These are phyloP conservation scores for Lentinula raphanica DNA, from an alignment of 768 basidiomycete species.

Conservation along the genomic window DNA sequence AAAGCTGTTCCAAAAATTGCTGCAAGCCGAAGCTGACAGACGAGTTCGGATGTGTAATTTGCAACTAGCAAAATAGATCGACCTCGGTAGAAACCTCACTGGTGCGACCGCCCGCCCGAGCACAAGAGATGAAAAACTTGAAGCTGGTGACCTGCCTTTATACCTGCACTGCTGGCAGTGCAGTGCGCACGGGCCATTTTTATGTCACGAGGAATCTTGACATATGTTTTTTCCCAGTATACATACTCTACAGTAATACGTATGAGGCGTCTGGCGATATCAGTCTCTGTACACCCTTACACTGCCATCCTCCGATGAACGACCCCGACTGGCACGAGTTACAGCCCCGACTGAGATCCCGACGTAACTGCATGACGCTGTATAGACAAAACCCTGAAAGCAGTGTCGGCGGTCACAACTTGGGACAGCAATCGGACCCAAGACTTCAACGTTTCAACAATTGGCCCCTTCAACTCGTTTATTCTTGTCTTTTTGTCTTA, in stretches of 20 bases:
- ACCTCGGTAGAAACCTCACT: conserved; percentile 95
- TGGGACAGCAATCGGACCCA: neutral
- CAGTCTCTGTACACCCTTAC: no score
- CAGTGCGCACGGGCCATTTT: neutral
- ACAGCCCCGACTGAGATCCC: neutral
- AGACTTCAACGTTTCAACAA: no score
- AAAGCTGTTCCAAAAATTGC: conserved; percentile 85
- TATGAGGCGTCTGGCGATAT: no score
- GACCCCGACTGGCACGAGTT: no score
- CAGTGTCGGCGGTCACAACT: neutral
- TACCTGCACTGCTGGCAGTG: neutral
- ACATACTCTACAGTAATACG: no score
- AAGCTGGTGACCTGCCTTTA: neutral
- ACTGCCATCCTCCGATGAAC: no score
- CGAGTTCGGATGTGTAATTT: conserved; percentile 96
- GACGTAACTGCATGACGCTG: no score
- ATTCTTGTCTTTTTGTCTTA: neutral
- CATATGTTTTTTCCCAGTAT: neutral
- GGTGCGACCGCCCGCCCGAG: conserved; percentile 89
- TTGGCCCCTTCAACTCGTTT: neutral
- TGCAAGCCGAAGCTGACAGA: conserved; percentile 83
- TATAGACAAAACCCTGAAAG: no score
- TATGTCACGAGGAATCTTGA: neutral
- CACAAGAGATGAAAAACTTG: conserved; percentile 49
- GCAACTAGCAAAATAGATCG: conserved; percentile 94